phyloP scores from a whole-genome alignment of 2,329 filamentous ascomycete genomes.

The Aquanectria penicillioides region DNA sequence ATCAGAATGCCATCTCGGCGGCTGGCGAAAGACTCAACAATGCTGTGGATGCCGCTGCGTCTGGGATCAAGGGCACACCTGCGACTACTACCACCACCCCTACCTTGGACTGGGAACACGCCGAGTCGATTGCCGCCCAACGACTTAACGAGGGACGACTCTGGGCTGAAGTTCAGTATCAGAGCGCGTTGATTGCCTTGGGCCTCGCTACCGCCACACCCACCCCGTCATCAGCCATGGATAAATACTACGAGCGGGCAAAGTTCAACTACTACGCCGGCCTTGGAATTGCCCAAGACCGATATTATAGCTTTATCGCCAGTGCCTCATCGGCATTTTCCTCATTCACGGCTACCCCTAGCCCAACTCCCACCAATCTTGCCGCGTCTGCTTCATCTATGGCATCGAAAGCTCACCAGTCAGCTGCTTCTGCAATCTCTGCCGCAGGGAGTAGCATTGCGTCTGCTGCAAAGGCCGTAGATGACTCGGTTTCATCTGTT shows the following conservation, averaged over 20 bases:
- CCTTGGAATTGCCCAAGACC: conserved; percentile 79
- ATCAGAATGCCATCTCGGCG: conserved; percentile 70
- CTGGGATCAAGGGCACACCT: conserved; percentile 59
- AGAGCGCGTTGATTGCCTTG: conserved; percentile 72
- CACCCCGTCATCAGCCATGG: conserved; percentile 58
- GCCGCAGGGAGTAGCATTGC: conserved; percentile 57
- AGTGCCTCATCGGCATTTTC: conserved; percentile 77
- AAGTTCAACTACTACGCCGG: conserved; percentile 79
- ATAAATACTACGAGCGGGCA: conserved; percentile 70
- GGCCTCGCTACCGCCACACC: conserved; percentile 70
- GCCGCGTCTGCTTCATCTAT: conserved; percentile 60
- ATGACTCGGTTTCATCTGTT: conserved; percentile 51
- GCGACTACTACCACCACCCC: conserved; percentile 54
- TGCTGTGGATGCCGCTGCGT: conserved; percentile 64
- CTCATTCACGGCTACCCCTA: conserved; percentile 67
- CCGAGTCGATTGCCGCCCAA: conserved; percentile 74
- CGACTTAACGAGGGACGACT: conserved; percentile 76
- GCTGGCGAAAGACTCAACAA: conserved; percentile 69
- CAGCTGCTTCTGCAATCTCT: conserved; percentile 49
- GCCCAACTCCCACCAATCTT: conserved; percentile 66
- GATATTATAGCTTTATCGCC: conserved; percentile 79
- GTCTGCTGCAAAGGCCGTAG: conserved; percentile 51
- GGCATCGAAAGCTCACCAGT: conserved; percentile 60
- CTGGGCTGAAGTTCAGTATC: conserved; percentile 76
- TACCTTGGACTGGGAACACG: conserved; percentile 58